Evolutionary conservation across 345 rosid species (phyloP), one percentile per base, ranked within the genome.

Genomic region (Pistacia vera): DNA sequence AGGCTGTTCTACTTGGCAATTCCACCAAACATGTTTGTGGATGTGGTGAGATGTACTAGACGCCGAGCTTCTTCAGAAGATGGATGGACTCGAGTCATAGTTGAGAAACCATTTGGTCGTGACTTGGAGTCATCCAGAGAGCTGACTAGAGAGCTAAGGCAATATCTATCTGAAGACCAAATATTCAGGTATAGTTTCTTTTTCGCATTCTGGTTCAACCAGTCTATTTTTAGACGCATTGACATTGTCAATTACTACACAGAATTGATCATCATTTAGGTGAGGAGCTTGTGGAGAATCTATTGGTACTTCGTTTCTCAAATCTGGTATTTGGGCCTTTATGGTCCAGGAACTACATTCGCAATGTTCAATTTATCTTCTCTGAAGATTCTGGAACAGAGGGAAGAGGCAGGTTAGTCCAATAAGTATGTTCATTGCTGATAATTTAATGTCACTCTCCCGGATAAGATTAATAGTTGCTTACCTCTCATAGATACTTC

Each of bases 211-310:
- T 22, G 28, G 7, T 17, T 36, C 62, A 28, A 28, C 49, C 5
- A 52, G 5, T 46, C 17, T 56, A 14, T 44, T 61, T 57, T 16
- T 41, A 14, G 28, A 20, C n/a, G 12, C 13, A 5, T 9, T 74
- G 48, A 70, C 48, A 18, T 18, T 63, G 38, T 58, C 46, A 55
- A 49, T 9, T 8, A 44, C 44, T 57, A 70, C 22, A 38, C 79
- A 88, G 91, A 86, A 88, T 88, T 68, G 88, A 84, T 69, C 88
- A 86, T 79, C 85, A 86, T 75, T 63, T 86, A 79, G 87, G 89
- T 16, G 85, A 86, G 80, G 91, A 88, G 78, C 86, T 88, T 11
- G 77, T 85, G 41, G 89, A 88, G 55, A 88, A 85, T 78, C 82
- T 88, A 41, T 76, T 86, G 6, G 89, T 81, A 54, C 88, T 88